A percentile compares a stretch with the other conserved stretches of the same genome.
Evolutionary conservation across 768 basidiomycete genomes (phyloP).

Genomic region (Dictyophora rubrovolvata): DNA sequence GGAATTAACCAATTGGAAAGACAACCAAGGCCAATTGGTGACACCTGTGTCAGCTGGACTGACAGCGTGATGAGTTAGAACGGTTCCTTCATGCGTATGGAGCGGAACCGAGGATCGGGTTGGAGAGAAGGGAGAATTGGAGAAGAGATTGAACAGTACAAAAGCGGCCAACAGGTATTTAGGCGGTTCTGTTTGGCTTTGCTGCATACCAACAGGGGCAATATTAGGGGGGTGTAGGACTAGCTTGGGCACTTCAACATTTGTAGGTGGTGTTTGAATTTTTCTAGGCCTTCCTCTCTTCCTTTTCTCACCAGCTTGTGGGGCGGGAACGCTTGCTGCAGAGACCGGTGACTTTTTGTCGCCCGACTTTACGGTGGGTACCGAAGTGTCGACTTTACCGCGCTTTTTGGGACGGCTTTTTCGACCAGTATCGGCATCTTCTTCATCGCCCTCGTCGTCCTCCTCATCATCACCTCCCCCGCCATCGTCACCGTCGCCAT

Average conservation of each 20-base stretch:
- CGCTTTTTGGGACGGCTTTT: constrained; percentile 56
- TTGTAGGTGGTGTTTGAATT: constrained; percentile 31
- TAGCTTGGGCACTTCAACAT: constrained; percentile 19
- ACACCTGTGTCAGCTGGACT: constrained; percentile 3
- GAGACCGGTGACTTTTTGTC: constrained; percentile 18
- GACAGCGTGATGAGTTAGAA: constrained; percentile 30
- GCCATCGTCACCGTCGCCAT: constrained; percentile 24
- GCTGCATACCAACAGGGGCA: constrained; percentile 20
- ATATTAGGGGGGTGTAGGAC: constrained; percentile 8
- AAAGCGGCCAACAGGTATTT: constrained; percentile 79
- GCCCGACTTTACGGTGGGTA: constrained; percentile 21
- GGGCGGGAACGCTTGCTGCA: constrained; percentile 22
- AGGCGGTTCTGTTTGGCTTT: constrained; percentile 11
- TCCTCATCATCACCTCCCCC: constrained; percentile 35
- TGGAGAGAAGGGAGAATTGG: constrained; percentile 36
- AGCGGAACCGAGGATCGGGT: constrained; percentile 15
- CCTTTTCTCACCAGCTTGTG: constrained; percentile 49
- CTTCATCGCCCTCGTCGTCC: constrained; percentile 42
- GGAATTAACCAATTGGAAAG: background rate
- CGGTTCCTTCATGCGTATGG: constrained; percentile 51
- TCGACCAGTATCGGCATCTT: constrained; percentile 23
- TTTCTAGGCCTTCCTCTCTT: constrained; percentile 81
- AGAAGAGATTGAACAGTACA: constrained; percentile 80
- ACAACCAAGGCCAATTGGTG: background rate
- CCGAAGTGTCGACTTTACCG: constrained; percentile 33